Base-by-base conservation (phyloP, 305 asterid genomes). In the Ilex paraguariensis region DNA sequence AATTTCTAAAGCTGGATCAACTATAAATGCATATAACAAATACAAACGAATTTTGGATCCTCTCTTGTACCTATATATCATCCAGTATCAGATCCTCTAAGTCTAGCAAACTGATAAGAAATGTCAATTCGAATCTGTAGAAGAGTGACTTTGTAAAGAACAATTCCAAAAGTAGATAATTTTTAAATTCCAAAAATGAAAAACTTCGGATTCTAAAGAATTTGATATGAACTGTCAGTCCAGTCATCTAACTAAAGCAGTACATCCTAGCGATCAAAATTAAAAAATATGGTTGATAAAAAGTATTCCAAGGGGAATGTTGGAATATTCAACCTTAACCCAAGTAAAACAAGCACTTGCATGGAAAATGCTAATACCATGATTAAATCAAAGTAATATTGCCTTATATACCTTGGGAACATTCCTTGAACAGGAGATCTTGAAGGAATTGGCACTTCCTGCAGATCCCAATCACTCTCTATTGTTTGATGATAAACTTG, bases 381-480 rank as follows among this genome's bases (percentile, higher is more conserved):
- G 21, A 67, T 45, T 45, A 33, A 31, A 46, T 31, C 15, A 64
- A 62, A 9, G 54, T 56, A 14, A 45, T 53, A 71, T 49, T 12
- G 14, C 53, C 14, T 49, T 4, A 60, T 59, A 61, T 82, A 92
- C 98, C 96, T 85, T 4, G 95, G 89, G 63, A 86, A 84, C 78
- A 80, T 73, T 36, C 82, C 88, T 6, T 90, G 84, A 44, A 79
- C 77, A 33, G 97, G 95, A 61, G 88, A 81, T 73, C 91, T 82
- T 6, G 96, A 71, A 57, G 98, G 80, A 57, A 92, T 79, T 17
- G 97, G 90, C 62, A 92, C 80, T 54, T 95, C 96, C 71, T 92
- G 97, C 65, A 92, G 82, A 81, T 89, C 96, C 98, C 97, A 92
- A 71, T 92, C 97, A 63, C 60, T 82, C 66, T 92, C 98, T 93